phyloP scores from a whole-genome alignment of 768 basidiomycete genomes.

The Steccherinum ochraceum region DNA sequence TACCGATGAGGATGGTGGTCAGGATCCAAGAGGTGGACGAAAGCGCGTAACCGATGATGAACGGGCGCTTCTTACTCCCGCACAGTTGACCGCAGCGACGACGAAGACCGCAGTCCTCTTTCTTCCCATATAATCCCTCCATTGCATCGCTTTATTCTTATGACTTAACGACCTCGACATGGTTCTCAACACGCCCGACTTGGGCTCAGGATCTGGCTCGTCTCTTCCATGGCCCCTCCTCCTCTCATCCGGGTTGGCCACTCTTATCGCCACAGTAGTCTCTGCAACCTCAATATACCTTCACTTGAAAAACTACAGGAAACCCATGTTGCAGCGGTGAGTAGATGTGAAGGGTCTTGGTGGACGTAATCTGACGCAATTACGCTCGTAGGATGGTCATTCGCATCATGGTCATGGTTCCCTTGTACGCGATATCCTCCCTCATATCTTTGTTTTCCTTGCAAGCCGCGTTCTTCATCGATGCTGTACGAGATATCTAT shows the following conservation, averaged over 20 bases:
- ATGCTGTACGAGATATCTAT: conserved; percentile 91
- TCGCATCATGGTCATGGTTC: conserved; percentile 96
- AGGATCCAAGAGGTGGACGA: no score
- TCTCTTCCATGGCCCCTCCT: conserved; percentile 49
- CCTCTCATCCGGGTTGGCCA: conserved; percentile 52
- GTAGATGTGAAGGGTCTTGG: conserved; percentile 10
- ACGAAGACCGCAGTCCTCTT: no score
- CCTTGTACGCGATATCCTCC: conserved; percentile 86
- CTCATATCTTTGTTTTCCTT: conserved; percentile 91
- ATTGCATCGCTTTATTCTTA: no score
- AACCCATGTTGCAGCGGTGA: conserved; percentile 75
- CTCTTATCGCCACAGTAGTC: conserved; percentile 64
- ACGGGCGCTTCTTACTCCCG: no score
- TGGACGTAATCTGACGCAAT: neutral
- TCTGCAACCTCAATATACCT: conserved; percentile 71
- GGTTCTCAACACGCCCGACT: conserved; percentile 1
- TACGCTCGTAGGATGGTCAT: conserved; percentile 68
- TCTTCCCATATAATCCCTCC: no score
- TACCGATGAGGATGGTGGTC: no score
- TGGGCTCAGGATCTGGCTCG: conserved; percentile 53
- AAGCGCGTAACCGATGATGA: no score
- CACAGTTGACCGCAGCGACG: no score
- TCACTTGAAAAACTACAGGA: conserved; percentile 83
- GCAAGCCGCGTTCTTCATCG: conserved; percentile 94
- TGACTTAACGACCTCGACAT: neutral